These are phyloP conservation scores for Prunus salicina DNA, from an alignment of 306 rosid species.

Conservation along the genomic window DNA sequence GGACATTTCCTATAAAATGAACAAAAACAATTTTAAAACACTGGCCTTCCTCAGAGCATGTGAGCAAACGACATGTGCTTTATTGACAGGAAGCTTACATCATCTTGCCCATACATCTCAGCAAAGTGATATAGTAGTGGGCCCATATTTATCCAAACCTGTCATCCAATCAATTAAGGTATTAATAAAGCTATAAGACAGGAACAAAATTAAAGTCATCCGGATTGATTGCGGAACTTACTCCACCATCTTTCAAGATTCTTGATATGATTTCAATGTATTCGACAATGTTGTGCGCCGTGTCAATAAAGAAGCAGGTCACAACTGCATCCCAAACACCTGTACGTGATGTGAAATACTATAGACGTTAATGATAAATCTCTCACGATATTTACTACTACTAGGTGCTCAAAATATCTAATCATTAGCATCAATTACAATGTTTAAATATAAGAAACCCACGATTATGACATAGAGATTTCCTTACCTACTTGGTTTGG, in stretches of 20 bases:
- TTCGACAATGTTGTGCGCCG: slow-evolving; percentile 88
- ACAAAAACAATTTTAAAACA: slow-evolving; percentile 5
- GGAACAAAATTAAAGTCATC: not conserved
- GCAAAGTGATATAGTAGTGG: slow-evolving; percentile 96
- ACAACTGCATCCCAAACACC: slow-evolving; percentile 98
- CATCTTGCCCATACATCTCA: slow-evolving; percentile 85
- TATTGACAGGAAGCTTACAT: slow-evolving; percentile 44
- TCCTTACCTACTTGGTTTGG: slow-evolving; percentile 74
- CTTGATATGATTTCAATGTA: slow-evolving; percentile 84
- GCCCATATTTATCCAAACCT: slow-evolving; percentile 98
- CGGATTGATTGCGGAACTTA: slow-evolving; percentile 45
- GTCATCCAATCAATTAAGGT: slow-evolving; percentile 26
- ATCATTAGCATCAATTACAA: not conserved
- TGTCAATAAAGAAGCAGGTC: slow-evolving; percentile 93
- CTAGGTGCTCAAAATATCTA: not conserved
- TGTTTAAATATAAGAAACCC: not conserved
- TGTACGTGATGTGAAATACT: slow-evolving; percentile 39
- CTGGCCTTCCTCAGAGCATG: not conserved
- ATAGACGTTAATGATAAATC: not conserved
- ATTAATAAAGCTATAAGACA: not conserved
- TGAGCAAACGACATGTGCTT: not conserved
- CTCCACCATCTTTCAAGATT: slow-evolving; percentile 91
- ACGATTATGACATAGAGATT: not conserved
- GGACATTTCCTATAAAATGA: slow-evolving; percentile 68
- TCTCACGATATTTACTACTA: not conserved